phyloP scores from a whole-genome alignment of 768 basidiomycete genomes.

The Mycena belliarum region DNA sequence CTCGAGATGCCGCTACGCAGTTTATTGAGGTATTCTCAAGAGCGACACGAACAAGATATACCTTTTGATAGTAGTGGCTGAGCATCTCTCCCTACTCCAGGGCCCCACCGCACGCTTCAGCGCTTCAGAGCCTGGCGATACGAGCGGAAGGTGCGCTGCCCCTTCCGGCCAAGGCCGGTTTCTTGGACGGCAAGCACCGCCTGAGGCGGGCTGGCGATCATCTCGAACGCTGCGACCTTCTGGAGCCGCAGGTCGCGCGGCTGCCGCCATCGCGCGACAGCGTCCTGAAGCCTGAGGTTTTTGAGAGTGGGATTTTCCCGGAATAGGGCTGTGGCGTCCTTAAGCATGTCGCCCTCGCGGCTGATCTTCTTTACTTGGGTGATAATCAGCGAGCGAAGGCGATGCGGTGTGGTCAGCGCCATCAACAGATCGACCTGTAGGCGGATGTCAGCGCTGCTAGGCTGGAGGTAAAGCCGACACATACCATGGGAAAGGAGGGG shows the following conservation, averaged over 20 bases:
- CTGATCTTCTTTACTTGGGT: conserved; percentile 15
- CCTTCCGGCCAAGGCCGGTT: conserved; percentile 8
- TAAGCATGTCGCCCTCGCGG: conserved; percentile 18
- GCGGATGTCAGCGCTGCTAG: neutral
- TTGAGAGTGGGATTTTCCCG: conserved; percentile 14
- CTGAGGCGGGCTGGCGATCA: neutral
- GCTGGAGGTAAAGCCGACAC: no score
- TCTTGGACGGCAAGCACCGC: conserved; percentile 18
- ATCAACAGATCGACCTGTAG: conserved; percentile 12
- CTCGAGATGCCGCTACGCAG: no score
- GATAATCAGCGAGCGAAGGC: conserved; percentile 16
- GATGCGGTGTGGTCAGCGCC: conserved; percentile 10
- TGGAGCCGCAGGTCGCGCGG: conserved; percentile 18
- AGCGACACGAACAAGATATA: no score
- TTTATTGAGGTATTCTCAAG: no score
- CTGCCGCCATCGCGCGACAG: conserved; percentile 20
- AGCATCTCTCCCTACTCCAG: no score
- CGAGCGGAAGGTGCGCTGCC: neutral
- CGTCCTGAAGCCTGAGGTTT: conserved; percentile 15
- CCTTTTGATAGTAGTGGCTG: no score
- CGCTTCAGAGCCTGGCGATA: conserved; percentile 16
- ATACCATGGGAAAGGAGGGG: conserved; percentile 12
- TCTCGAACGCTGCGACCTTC: conserved; percentile 14
- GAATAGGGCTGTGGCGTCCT: conserved; percentile 14
- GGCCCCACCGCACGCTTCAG: neutral